Evolutionary conservation across 2,329 filamentous ascomycete species (phyloP).

Genomic region (Neonectria hederae): DNA sequence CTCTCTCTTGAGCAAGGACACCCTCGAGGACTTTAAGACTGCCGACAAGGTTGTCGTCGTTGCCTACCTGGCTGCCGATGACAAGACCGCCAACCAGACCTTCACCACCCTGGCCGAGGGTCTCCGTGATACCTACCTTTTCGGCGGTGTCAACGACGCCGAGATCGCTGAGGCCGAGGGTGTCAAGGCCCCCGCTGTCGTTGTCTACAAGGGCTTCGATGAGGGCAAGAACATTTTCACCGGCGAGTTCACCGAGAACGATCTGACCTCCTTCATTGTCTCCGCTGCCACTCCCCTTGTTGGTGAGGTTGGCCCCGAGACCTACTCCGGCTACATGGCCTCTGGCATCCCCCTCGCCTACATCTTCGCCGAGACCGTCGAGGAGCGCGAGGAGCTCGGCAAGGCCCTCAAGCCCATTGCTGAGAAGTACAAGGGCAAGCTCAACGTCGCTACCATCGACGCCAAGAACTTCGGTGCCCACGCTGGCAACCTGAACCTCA

Average conservation of each 20-base stretch:
- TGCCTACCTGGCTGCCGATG: conserved; percentile 82
- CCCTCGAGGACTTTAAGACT: conserved; percentile 94
- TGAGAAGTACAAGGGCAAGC: conserved; percentile 88
- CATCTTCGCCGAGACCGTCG: conserved; percentile 92
- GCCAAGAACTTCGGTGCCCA: conserved; percentile 94
- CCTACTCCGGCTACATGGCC: conserved; percentile 94
- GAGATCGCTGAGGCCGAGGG: conserved; percentile 89
- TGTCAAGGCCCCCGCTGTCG: conserved; percentile 84
- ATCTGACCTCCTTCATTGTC: conserved; percentile 85
- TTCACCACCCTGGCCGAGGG: conserved; percentile 78
- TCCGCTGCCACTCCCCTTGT: conserved; percentile 87
- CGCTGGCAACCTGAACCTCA: conserved; percentile 95
- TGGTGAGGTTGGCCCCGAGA: conserved; percentile 96
- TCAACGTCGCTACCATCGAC: conserved; percentile 99
- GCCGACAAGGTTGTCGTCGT: conserved; percentile 96
- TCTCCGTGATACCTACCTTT: conserved; percentile 90
- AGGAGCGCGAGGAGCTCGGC: conserved; percentile 85
- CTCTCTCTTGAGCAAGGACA: conserved; percentile 81
- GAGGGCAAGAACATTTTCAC: conserved; percentile 90
- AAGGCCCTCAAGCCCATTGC: conserved; percentile 85
- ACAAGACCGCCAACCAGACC: conserved; percentile 87
- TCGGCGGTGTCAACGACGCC: conserved; percentile 86
- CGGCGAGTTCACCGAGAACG: conserved; percentile 76
- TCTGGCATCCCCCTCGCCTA: conserved; percentile 93
- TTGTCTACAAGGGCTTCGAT: conserved; percentile 98